Evolutionary conservation across 495 filamentous ascomycete genomes (phyloP), one percentile per base, ranked within the genome.

Genomic region (Tetracladium marchalianum): DNA sequence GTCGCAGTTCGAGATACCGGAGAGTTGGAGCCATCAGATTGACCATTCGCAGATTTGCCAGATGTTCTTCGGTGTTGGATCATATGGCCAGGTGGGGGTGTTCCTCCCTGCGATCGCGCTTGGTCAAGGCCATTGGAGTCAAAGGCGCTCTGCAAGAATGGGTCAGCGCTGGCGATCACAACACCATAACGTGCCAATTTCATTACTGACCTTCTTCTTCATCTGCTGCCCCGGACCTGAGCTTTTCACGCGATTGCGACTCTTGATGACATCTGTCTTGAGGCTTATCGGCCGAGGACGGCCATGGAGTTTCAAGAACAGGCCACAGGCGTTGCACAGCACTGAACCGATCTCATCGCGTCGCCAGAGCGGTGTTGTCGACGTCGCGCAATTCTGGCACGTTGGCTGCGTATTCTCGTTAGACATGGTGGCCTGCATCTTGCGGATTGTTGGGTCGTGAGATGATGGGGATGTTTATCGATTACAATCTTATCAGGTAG

Each of bases 221-320:
- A 81, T 77, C 9, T 80, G 81, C 55, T 87, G 82, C 5, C 85
- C 87, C 1, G 73, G 67, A 24, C 73, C 69, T 49, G 83, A 78
- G 38, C 88, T 92, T 72, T 97, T 97, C 41, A 97, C 90, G 44
- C 92, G 81, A 62, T 99, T 99, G 55, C 92, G 89, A 69, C 90
- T 95, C 69, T 99, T 99, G 68, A 99, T 99, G 49, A 97, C 89
- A 71, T 99, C 93, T 37, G 93, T 99, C 70, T 99, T 99, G 54
- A 99, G 76, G 53, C 83, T 90, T 65, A 94, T 94, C 58, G 93
- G 93, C 43, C 92, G 82, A 51, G 93, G 80, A 16, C 88, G 80
- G 50, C 87, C 87, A 55, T 99, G 92, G 50, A 99, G 80, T 71
- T 99, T 99, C 52, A 98, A 72, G 67, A 95, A 98, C 35, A 98